Conservation (phyloP, 1,284 basidiomycete genomes). For the Phylloporus gajari region DNA sequence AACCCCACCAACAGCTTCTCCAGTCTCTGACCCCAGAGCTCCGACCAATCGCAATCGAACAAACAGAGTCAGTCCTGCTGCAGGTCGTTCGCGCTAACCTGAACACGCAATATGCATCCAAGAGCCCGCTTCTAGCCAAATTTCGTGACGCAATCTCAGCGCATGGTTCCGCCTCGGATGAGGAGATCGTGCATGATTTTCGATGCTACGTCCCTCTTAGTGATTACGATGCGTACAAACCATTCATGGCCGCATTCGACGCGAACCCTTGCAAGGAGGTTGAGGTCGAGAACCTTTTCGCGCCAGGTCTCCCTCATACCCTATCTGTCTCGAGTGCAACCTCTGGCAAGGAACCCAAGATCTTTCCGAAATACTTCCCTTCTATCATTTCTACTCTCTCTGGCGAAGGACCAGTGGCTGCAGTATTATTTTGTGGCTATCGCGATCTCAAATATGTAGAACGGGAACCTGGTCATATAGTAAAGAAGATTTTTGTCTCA, state of each 20-base stretch:
- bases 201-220: slow-evolving; percentile 18
- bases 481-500: slow-evolving; percentile 1
- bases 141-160: slow-evolving; percentile 13
- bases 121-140: not conserved
- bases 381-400: no score
- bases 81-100: slow-evolving; percentile 14
- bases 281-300: slow-evolving; percentile 25
- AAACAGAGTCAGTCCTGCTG: not conserved
- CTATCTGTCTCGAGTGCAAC: slow-evolving; percentile 23
- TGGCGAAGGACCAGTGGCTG: not conserved
- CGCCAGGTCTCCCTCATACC: slow-evolving; percentile 23
- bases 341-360: slow-evolving; percentile 15
- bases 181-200: slow-evolving; percentile 9
- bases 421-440: not conserved
- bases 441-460: slow-evolving; percentile 11
- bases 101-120: slow-evolving; percentile 16
- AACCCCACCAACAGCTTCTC: not conserved
- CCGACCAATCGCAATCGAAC: not conserved
- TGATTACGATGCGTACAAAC: slow-evolving; percentile 22
- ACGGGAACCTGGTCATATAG: slow-evolving; percentile 3
- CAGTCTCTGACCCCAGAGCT: not conserved
- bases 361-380: slow-evolving; percentile 3
- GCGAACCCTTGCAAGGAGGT: slow-evolving; percentile 17
- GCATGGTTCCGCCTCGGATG: not conserved
- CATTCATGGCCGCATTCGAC: slow-evolving; percentile 22